Conservation (phyloP, 2,329 filamentous ascomycete genomes). For the Penicillium polonicum region DNA sequence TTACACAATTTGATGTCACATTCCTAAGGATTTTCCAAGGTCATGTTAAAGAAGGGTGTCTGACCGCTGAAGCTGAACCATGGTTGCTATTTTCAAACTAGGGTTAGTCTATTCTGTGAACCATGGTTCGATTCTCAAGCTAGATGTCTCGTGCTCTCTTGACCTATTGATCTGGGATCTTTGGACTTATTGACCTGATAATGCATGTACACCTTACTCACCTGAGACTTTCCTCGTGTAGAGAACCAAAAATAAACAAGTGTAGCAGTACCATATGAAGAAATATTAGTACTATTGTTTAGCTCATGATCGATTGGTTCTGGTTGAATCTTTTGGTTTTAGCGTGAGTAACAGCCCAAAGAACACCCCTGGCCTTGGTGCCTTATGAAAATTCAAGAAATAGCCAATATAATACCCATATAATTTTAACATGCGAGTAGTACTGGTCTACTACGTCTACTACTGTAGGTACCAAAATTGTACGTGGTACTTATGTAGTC, state of each 20-base stretch:
- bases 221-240: background rate
- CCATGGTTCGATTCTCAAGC: constrained; percentile 5
- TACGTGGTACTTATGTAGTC: constrained; percentile 1
- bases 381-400: constrained; percentile 4
- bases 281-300: constrained; percentile 4
- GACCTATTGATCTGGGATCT: background rate
- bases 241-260: background rate
- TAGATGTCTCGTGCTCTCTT: background rate
- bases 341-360: constrained; percentile 13
- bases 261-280: background rate
- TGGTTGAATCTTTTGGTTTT: constrained; percentile 22
- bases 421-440: background rate
- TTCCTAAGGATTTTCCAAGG: background rate
- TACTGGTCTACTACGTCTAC: background rate
- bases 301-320: constrained; percentile 23
- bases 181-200: background rate
- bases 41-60: constrained; percentile 4
- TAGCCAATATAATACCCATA: constrained; percentile 9
- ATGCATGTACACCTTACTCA: background rate
- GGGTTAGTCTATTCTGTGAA: background rate
- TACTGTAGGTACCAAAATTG: constrained; percentile 5
- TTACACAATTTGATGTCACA: background rate
- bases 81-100: background rate
- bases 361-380: constrained; percentile 8
- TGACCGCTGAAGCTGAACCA: constrained; percentile 14